Percentiles rank a stretch among this genome's conserved stretches.
Conservation (phyloP, 495 filamentous ascomycete species). For the Penicillium dipodomyicola region DNA sequence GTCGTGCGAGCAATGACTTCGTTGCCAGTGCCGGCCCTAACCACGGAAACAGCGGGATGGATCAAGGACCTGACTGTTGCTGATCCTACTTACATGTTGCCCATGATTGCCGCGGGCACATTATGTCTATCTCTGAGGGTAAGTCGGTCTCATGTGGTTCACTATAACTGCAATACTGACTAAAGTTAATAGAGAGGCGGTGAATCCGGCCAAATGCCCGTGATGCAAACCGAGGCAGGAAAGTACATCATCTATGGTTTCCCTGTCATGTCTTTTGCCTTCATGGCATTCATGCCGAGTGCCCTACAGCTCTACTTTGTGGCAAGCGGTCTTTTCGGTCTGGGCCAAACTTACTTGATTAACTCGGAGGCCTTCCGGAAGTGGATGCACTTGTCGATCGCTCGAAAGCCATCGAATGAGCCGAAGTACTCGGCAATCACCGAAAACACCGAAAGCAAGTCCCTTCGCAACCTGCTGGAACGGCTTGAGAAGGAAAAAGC, state of each 20-base stretch:
- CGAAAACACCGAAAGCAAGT: constrained; percentile 6
- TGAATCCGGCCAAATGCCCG: constrained; percentile 40
- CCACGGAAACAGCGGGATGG: constrained; percentile 70
- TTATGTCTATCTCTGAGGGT: constrained; percentile 60
- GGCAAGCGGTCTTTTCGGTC: constrained; percentile 51
- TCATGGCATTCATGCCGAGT: constrained; percentile 65
- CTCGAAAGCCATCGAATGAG: not conserved
- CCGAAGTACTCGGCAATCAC: constrained; percentile 2
- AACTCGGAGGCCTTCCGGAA: constrained; percentile 30
- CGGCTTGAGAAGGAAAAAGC: constrained; percentile 14
- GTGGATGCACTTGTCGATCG: constrained; percentile 25
- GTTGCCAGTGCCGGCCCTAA: constrained; percentile 76
- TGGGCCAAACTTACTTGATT: constrained; percentile 57
- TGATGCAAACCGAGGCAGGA: constrained; percentile 32
- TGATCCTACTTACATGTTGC: constrained; percentile 78
- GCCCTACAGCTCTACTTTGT: constrained; percentile 73
- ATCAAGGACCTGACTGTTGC: constrained; percentile 71
- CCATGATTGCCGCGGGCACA: constrained; percentile 47
- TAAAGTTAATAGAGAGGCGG: constrained; percentile 49
- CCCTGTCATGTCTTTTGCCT: constrained; percentile 57
- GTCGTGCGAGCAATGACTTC: constrained; percentile 68
- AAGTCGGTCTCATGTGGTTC: constrained; percentile 26
- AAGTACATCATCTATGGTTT: constrained; percentile 56
- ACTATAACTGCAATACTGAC: not conserved
- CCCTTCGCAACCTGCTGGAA: constrained; percentile 5